Base-by-base conservation (phyloP, 2,329 filamentous ascomycete genomes). In the Ophiostoma ips region DNA sequence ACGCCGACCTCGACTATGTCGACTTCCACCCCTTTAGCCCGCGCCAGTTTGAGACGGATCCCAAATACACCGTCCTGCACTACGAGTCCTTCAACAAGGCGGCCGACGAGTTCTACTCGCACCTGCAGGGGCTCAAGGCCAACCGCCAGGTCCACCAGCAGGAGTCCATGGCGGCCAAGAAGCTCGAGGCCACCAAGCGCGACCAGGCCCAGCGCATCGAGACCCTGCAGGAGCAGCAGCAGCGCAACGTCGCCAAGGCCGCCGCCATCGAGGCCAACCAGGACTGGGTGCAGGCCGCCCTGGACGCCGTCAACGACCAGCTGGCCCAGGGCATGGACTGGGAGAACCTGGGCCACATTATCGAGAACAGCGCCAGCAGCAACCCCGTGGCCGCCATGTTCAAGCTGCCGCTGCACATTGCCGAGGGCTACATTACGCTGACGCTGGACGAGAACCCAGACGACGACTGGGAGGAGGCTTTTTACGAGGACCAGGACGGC, bases 41-140 rank as follows among this genome's bases (percentile, higher is more conserved):
- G 0, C 71, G 74, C 19, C 90, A 96, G 57, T 84, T 94, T 54
- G 77, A 81, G 54, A 71, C 76, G 7, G 79, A 88, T 50, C 69
- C 79, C 0, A 68, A 72, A 0, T 76, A 82, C 21, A 75, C 78
- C 3, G 78, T 94, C 15, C 61, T 96, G 12, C 77, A 86, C 49
- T 88, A 89, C 56, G 76, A 87, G 7, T 84, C 81, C 10, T 96
- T 94, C 70, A 95, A 95, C 64, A 84, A 84, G 61, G 92, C 88
- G 0, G 88, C 95, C 0, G 92, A 98, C 61, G 87, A 95, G 57
- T 98, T 95, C 68, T 96, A 94, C 64, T 96, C 92, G 0, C 96
- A 90, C 0, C 78, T 96, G 24, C 92, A 98, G 66, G 87, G 89
- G 0, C 90, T 95, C 62, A 94, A 87, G 62, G 72, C 96, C 1